Evolutionary conservation across 2,329 filamentous ascomycete species (phyloP).

Genomic region (Aspergillus bombycis): DNA sequence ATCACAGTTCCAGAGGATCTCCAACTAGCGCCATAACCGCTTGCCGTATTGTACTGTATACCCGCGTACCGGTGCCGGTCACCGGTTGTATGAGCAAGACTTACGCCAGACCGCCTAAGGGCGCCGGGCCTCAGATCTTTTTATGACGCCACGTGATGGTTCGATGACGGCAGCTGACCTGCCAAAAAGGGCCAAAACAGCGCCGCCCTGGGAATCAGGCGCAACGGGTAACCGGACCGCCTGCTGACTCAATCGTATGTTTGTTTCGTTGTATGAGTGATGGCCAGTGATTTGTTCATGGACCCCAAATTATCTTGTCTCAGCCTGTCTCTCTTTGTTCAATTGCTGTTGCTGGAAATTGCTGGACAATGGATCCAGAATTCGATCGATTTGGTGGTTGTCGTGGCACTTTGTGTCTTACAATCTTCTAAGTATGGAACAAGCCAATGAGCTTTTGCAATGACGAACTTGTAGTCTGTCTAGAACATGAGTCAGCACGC

Average conservation of each 20-base stretch:
- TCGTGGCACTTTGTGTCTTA: conserved; percentile 7
- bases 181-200: conserved; percentile 12
- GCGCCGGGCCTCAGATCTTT: conserved; percentile 14
- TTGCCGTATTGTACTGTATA: conserved; percentile 24
- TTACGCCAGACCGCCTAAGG: conserved; percentile 20
- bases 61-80: conserved; percentile 19
- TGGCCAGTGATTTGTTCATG: not conserved
- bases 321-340: not conserved
- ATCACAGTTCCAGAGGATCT: conserved; percentile 28
- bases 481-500: conserved; percentile 15
- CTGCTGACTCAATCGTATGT: not conserved
- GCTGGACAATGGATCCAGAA: not conserved
- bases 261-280: not conserved
- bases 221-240: conserved; percentile 1
- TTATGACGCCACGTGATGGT: conserved; percentile 35
- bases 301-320: not conserved
- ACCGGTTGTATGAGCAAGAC: conserved; percentile 17
- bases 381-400: not conserved
- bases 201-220: not conserved
- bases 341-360: not conserved
- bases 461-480: conserved; percentile 5
- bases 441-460: conserved; percentile 8
- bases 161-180: conserved; percentile 30
- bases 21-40: conserved; percentile 24
- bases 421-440: conserved; percentile 13